phyloP scores from a whole-genome alignment of 2,329 filamentous ascomycete genomes.

The Clarireedia paspali region DNA sequence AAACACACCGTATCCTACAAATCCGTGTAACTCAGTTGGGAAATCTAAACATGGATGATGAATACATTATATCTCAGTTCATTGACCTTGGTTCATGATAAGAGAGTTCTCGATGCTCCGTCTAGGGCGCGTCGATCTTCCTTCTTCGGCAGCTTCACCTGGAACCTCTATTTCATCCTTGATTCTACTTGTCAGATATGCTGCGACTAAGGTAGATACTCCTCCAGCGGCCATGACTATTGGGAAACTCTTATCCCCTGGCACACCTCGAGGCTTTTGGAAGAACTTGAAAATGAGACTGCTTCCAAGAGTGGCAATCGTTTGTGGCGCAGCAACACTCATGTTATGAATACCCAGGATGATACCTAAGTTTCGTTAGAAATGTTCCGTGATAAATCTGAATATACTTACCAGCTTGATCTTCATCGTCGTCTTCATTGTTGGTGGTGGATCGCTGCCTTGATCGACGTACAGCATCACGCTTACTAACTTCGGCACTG shows the following conservation, averaged over 20 bases:
- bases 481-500: constrained; percentile 79
- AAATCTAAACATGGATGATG: not conserved
- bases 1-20: not conserved
- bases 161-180: constrained; percentile 27
- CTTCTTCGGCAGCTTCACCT: constrained; percentile 9
- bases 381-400: not conserved
- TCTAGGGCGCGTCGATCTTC: not conserved
- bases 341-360: constrained; percentile 96
- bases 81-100: not conserved
- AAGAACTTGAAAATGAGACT: constrained; percentile 76
- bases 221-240: constrained; percentile 84
- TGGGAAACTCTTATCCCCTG: constrained; percentile 79
- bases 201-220: constrained; percentile 67
- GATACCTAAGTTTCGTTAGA: constrained; percentile 41
- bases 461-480: constrained; percentile 59
- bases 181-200: constrained; percentile 45
- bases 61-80: not conserved
- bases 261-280: constrained; percentile 78
- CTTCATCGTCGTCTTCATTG: constrained; percentile 13
- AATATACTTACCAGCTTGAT: constrained; percentile 11
- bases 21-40: not conserved
- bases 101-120: not conserved
- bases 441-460: constrained; percentile 15
- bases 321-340: constrained; percentile 83
- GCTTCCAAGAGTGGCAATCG: constrained; percentile 78